phyloP scores from a whole-genome alignment of 2,329 filamentous ascomycete species.

The Amesomyces nigricolor region DNA sequence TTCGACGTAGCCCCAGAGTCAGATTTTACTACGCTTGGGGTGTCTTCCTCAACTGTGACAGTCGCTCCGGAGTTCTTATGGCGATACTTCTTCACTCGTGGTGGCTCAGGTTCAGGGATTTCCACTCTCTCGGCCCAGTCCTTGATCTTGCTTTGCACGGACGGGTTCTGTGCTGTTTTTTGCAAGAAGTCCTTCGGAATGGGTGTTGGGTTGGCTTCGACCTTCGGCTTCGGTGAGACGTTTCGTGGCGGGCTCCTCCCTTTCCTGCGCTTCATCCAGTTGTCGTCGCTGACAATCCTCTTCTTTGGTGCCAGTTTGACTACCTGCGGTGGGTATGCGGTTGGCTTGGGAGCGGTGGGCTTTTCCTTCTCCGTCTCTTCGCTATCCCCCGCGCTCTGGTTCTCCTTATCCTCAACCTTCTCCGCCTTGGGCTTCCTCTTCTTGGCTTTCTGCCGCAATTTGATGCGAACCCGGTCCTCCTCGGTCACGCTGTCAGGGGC shows the following conservation, averaged over 20 bases:
- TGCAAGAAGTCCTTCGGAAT: slow-evolving; percentile 56
- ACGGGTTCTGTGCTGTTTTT: slow-evolving; percentile 48
- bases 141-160: slow-evolving; percentile 54
- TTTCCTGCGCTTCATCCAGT: slow-evolving; percentile 65
- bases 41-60: slow-evolving; percentile 34
- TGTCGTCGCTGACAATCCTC: slow-evolving; percentile 85
- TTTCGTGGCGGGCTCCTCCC: slow-evolving; percentile 42
- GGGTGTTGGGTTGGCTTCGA: slow-evolving; percentile 32
- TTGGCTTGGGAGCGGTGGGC: slow-evolving; percentile 19
- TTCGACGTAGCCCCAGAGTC: slow-evolving; percentile 16
- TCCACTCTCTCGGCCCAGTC: slow-evolving; percentile 57
- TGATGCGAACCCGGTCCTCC: slow-evolving; percentile 54
- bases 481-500: slow-evolving; percentile 59
- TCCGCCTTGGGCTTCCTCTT: slow-evolving; percentile 31
- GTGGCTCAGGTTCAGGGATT: slow-evolving; percentile 38
- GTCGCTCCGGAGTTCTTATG: slow-evolving; percentile 29
- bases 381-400: slow-evolving; percentile 22
- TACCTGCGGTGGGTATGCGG: slow-evolving; percentile 33
- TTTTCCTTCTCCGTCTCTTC: slow-evolving; percentile 23
- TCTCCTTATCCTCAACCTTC: slow-evolving; percentile 28
- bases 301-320: slow-evolving; percentile 69
- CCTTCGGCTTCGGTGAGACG: slow-evolving; percentile 28
- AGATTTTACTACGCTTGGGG: slow-evolving; percentile 13
- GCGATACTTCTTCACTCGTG: slow-evolving; percentile 24
- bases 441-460: slow-evolving; percentile 43